Evolutionary conservation across 345 rosid species (phyloP).

Genomic region (Psidium guajava): DNA sequence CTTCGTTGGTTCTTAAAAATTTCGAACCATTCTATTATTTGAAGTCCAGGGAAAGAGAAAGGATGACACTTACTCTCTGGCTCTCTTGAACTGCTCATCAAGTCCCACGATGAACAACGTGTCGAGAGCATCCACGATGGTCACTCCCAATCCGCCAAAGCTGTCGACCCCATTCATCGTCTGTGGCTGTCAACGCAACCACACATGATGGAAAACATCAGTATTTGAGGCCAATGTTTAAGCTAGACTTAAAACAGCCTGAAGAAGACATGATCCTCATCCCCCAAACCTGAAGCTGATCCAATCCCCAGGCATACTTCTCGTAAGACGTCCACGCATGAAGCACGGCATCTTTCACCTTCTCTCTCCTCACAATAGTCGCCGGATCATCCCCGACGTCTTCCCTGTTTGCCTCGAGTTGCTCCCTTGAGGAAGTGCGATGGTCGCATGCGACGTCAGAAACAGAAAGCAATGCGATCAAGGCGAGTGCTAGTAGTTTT

Average conservation of each 20-base stretch:
- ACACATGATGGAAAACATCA: neutral
- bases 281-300: slow-evolving; percentile 31
- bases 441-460: neutral
- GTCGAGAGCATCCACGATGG: slow-evolving; percentile 31
- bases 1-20: neutral
- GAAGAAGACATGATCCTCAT: neutral
- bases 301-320: slow-evolving; percentile 43
- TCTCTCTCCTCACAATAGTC: slow-evolving; percentile 16
- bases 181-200: slow-evolving; percentile 22
- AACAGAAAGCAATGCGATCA: neutral
- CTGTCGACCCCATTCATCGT: slow-evolving; percentile 26
- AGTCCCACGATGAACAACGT: slow-evolving; percentile 38
- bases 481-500: neutral
- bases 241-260: neutral
- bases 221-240: neutral
- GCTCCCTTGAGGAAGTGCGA: neutral
- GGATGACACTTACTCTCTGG: slow-evolving; percentile 19
- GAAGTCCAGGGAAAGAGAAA: neutral
- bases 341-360: slow-evolving; percentile 40
- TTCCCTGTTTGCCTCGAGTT: neutral
- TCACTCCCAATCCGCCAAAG: slow-evolving; percentile 46
- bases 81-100: slow-evolving; percentile 28
- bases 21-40: neutral
- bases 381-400: slow-evolving; percentile 8
- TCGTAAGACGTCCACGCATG: slow-evolving; percentile 45